Evolutionary conservation across 768 basidiomycete genomes (phyloP).

Genomic region (Baorangia bicolor): DNA sequence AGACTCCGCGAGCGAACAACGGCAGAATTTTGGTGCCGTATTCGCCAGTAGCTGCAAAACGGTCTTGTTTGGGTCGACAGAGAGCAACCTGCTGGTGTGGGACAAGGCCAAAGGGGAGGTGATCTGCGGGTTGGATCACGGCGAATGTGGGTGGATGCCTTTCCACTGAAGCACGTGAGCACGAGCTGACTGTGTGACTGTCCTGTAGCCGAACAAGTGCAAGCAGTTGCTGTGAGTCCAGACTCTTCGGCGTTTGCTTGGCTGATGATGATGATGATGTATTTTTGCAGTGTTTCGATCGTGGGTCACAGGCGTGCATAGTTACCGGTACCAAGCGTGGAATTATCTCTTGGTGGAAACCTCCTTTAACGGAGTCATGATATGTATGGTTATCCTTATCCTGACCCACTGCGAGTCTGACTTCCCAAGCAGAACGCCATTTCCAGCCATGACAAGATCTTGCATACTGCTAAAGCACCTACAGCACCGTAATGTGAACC

Average conservation of each 20-base stretch:
- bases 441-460: constrained; percentile 23
- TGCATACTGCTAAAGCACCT: constrained; percentile 32
- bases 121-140: constrained; percentile 60
- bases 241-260: neutral
- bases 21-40: constrained; percentile 45
- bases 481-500: constrained; percentile 29
- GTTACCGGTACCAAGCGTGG: constrained; percentile 59
- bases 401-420: constrained; percentile 10
- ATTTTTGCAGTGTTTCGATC: constrained; percentile 45
- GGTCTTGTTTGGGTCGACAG: constrained; percentile 55
- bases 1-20: constrained; percentile 29
- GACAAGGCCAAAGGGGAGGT: constrained; percentile 52
- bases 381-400: constrained; percentile 21
- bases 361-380: constrained; percentile 29
- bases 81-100: constrained; percentile 61
- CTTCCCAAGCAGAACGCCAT: constrained; percentile 1
- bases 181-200: constrained; percentile 5
- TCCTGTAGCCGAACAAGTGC: constrained; percentile 31
- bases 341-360: constrained; percentile 56
- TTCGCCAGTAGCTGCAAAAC: constrained; percentile 54
- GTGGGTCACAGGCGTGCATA: constrained; percentile 38
- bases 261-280: constrained; percentile 34
- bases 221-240: constrained; percentile 36
- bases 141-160: constrained; percentile 44
- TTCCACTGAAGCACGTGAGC: neutral